Evolutionary conservation across 306 rosid genomes (phyloP).

Genomic region (cucumber (Cucumis sativus)): DNA sequence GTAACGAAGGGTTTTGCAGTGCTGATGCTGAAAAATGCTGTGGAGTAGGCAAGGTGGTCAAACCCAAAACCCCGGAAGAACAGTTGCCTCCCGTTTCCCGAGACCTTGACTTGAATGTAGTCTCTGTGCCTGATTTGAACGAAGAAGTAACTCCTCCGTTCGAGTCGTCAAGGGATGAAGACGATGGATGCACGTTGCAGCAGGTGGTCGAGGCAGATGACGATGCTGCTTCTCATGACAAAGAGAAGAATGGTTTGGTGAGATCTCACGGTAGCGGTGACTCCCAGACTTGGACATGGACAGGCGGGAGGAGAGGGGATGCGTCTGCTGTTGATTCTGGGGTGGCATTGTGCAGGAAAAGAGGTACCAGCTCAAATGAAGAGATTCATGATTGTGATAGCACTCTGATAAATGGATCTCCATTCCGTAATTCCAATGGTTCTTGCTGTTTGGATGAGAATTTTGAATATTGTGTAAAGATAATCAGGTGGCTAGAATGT

Average conservation of each 20-base stretch:
- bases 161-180: conserved; percentile 89
- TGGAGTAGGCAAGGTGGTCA: conserved; percentile 34
- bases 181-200: conserved; percentile 81
- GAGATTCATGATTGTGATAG: conserved; percentile 93
- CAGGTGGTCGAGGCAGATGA: conserved; percentile 87
- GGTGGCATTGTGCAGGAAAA: conserved; percentile 53
- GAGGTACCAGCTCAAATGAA: conserved; percentile 48
- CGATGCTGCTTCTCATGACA: conserved; percentile 80
- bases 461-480: conserved; percentile 96
- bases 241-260: conserved; percentile 53
- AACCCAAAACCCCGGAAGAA: conserved; percentile 49
- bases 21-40: conserved; percentile 60
- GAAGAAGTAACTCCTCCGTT: conserved; percentile 95
- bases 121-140: conserved; percentile 82
- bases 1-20: conserved; percentile 60
- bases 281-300: conserved; percentile 91
- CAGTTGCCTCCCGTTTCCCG: conserved; percentile 44
- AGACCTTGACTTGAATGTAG: conserved; percentile 84
- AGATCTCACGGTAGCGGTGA: conserved; percentile 90
- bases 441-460: conserved; percentile 77
- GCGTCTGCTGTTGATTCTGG: conserved; percentile 86
- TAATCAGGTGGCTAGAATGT: conserved; percentile 94
- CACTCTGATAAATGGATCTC: conserved; percentile 84
- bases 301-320: conserved; percentile 43
- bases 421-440: conserved; percentile 39